A percentile compares a stretch with the other conserved stretches of the same genome.
These are phyloP conservation scores for Aspergillus novofumigatus DNA, from an alignment of 2,329 filamentous ascomycete species.

Conservation along the genomic window DNA sequence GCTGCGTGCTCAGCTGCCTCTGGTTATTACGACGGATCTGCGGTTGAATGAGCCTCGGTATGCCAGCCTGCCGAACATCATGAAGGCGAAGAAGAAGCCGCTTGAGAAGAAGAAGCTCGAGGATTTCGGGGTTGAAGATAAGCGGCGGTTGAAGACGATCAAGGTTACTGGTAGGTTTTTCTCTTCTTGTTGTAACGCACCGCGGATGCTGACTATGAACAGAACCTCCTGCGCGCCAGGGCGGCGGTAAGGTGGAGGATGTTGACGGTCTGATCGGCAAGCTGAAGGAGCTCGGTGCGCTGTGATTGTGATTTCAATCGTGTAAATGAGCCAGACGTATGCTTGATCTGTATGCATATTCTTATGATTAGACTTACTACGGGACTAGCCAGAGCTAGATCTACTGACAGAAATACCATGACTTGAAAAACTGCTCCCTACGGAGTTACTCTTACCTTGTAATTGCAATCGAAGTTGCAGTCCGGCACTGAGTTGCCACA, in stretches of 20 bases:
- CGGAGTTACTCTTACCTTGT: background rate
- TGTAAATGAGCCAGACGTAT: background rate
- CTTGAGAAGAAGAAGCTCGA: conserved; percentile 83
- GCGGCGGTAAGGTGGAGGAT: conserved; percentile 94
- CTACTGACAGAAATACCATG: background rate
- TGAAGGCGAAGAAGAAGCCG: conserved; percentile 99
- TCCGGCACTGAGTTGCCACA: background rate
- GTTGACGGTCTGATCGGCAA: conserved; percentile 91
- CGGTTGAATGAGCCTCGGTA: conserved; percentile 92
- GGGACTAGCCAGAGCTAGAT: background rate
- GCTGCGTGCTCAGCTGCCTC: conserved; percentile 75
- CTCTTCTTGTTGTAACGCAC: background rate
- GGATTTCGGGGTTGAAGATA: conserved; percentile 74
- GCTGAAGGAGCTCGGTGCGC: conserved; percentile 91
- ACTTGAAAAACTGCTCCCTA: background rate
- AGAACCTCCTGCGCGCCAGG: conserved; percentile 84
- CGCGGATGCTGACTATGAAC: conserved; percentile 17
- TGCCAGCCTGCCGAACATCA: conserved; percentile 94
- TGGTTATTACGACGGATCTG: conserved; percentile 94
- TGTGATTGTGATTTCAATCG: conserved; percentile 49
- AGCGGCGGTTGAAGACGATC: conserved; percentile 76
- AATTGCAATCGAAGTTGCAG: background rate
- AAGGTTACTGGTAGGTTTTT: conserved; percentile 71
- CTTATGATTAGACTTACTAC: background rate
- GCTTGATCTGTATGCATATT: background rate